Base-by-base conservation (phyloP, 257 asterid genomes). In the Solanum gracilifrons region DNA sequence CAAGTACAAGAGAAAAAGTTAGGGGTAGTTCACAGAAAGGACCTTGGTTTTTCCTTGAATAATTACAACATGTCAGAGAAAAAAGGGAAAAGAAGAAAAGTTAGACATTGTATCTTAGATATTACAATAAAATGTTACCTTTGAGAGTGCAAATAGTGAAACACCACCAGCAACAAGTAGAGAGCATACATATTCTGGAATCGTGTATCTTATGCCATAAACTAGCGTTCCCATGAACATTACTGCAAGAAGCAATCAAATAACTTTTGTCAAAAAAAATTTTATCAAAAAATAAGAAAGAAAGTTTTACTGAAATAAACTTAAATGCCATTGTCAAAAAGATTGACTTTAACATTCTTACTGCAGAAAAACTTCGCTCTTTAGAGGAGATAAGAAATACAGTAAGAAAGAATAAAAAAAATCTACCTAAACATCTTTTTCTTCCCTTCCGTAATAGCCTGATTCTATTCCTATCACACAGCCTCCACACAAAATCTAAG, bases 131-230 rank as follows among this genome's bases (percentile, higher is more conserved):
- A 87, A 21, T 33, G 71, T 91, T 82, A 95, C 99, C 98, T 97
- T 97, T 83, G 92, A 87, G 89, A 97, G 99, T 35, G 99, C 99
- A 91, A 97, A 97, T 33, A 88, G 35, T 72, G 99, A 97, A 85
- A 97, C 99, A 84, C 99, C 99, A 64, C 99, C 98, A 88, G 99
- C 99, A 86, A 97, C 99, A 84, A 97, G 98, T 87, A 97, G 87
- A 5, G 99, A 89, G 91, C 99, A 97, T 25, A 95, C 29, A 87
- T 97, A 97, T 92, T 97, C 99, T 5, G 98, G 99, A 36, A 97
- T 12, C 80, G 98, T 93, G 87, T 97, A 96, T 88, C 95, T 90
- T 68, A 96, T 96, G 88, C 99, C 99, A 88, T 96, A 97, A 43
- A 97, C 99, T 83, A 97, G 92, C 7, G 98, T 83, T 62, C 99